Evolutionary conservation across 108 stramenopile species (phyloP), one percentile per base, ranked within the genome.

Genomic region (Skeletonema tropicum): DNA sequence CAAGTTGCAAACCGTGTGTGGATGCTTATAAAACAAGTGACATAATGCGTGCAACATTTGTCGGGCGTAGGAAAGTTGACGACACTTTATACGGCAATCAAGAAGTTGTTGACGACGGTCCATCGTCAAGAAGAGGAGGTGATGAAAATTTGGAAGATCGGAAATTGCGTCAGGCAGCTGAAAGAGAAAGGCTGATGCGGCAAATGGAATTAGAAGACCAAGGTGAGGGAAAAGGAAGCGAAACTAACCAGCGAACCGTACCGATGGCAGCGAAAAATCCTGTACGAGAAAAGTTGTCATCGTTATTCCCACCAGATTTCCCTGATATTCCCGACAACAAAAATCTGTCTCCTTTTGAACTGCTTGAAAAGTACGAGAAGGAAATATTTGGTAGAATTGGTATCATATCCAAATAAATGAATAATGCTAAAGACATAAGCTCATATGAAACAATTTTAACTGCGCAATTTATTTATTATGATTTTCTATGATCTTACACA

Each of bases 101-200:
- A n/a, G n/a, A n/a, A n/a, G n/a, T n/a, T n/a, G n/a, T n/a, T n/a
- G n/a, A n/a, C n/a, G n/a, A n/a, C n/a, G n/a, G n/a, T n/a, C n/a
- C n/a, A n/a, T n/a, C n/a, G n/a, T n/a, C n/a, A n/a, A n/a, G n/a
- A n/a, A n/a, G n/a, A n/a, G n/a, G n/a, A n/a, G n/a, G n/a, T n/a
- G n/a, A n/a, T n/a, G n/a, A n/a, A n/a, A n/a, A n/a, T n/a, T n/a
- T n/a, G n/a, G n/a, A n/a, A n/a, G n/a, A n/a, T n/a, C n/a, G n/a
- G n/a, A n/a, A 5, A 61, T 35, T 90, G 5, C 90, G 91, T 31
- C 94, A 89, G 69, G 91, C 87, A 6, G 90, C 82, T 10, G 94
- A 94, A 76, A 80, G 94, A 32, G 91, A 94, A 74, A 46, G 57
- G 10, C 62, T 92, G 6, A 67, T 90, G 64, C 76, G 91, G 39